These are phyloP conservation scores for Umbelopsis sp. DNA, from an alignment of 192 early-diverging fungal species.

Conservation along the genomic window DNA sequence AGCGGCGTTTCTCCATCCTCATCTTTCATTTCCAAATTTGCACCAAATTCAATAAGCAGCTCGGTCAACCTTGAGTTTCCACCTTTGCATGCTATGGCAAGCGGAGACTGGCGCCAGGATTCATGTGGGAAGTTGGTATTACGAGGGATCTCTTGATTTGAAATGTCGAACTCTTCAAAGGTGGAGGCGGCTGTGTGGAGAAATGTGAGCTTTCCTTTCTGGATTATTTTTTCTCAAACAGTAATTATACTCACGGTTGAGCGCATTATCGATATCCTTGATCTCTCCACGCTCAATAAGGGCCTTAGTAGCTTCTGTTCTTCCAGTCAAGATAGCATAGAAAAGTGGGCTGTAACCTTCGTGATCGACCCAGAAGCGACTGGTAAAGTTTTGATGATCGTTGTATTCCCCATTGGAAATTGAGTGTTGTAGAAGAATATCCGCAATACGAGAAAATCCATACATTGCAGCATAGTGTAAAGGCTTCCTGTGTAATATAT, in stretches of 20 bases:
- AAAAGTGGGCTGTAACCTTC: constrained; percentile 69
- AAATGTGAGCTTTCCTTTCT: background rate
- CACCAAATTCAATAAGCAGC: constrained; percentile 55
- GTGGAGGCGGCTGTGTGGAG: background rate
- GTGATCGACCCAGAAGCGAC: constrained; percentile 59
- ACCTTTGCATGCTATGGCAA: constrained; percentile 54
- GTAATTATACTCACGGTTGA: constrained; percentile 24
- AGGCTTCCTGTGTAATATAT: constrained; percentile 60
- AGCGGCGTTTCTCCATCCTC: constrained; percentile 72
- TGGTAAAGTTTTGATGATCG: constrained; percentile 32
- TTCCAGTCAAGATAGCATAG: constrained; percentile 58
- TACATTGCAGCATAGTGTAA: constrained; percentile 65
- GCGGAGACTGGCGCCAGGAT: constrained; percentile 37
- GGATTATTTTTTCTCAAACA: constrained; percentile 12
- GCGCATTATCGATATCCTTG: constrained; percentile 43
- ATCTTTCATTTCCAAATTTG: constrained; percentile 61
- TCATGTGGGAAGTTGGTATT: constrained; percentile 13
- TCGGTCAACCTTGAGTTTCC: constrained; percentile 48
- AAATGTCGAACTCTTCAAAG: background rate
- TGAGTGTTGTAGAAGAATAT: constrained; percentile 47
- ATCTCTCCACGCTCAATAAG: constrained; percentile 58
- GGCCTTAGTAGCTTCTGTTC: constrained; percentile 44
- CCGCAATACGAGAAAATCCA: constrained; percentile 46
- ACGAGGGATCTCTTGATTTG: background rate
- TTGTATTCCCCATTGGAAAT: constrained; percentile 41